Percentiles rank a stretch among this genome's conserved stretches.
phyloP scores from a whole-genome alignment of 129 eudicot genomes.

The Saposhnikovia divaricata region DNA sequence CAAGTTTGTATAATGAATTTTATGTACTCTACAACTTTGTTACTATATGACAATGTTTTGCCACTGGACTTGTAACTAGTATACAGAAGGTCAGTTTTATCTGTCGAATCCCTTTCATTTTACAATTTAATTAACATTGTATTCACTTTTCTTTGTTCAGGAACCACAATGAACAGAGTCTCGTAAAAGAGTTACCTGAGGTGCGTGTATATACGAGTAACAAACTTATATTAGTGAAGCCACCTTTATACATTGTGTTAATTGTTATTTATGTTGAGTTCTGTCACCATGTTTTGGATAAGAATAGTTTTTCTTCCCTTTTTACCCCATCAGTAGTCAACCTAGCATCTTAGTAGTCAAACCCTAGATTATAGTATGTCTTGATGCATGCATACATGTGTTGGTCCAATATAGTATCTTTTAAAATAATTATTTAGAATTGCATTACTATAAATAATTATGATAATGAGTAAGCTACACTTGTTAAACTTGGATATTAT shows the following conservation, averaged over 20 bases:
- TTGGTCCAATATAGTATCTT: not conserved
- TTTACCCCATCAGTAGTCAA: not conserved
- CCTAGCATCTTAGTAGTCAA: not conserved
- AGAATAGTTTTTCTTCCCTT: not conserved
- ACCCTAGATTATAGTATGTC: not conserved
- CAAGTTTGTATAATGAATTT: not conserved
- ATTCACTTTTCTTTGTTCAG: slow-evolving; percentile 20
- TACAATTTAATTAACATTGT: not conserved
- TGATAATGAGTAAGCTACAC: too few species aligned
- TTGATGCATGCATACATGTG: not conserved
- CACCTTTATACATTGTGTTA: not conserved
- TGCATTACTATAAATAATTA: not conserved
- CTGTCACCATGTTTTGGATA: not conserved
- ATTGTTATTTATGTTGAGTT: not conserved
- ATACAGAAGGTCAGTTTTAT: not conserved
- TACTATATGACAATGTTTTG: not conserved
- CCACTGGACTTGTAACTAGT: not conserved
- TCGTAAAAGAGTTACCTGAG: slow-evolving; percentile 14
- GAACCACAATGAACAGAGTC: slow-evolving; percentile 14
- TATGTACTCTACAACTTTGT: not conserved
- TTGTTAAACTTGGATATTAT: too few species aligned
- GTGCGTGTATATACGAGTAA: not conserved
- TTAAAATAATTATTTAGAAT: not conserved
- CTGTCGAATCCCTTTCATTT: not conserved
- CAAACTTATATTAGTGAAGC: not conserved